phyloP scores from a whole-genome alignment of 805 yeast genomes.

The Candida schatavii region DNA sequence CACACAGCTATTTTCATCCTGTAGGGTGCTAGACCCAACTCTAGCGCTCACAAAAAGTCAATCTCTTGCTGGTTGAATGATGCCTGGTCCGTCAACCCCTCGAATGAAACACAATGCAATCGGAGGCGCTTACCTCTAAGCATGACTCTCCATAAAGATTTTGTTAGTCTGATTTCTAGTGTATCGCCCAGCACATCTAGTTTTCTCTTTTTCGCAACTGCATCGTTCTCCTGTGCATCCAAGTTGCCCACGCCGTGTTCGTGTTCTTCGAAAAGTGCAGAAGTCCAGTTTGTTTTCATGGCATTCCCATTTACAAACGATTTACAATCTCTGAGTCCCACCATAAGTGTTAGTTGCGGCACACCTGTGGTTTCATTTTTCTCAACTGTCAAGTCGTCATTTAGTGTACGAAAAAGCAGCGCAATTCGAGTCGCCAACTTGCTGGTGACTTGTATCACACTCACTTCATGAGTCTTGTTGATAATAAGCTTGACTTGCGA shows the following conservation, averaged over 20 bases:
- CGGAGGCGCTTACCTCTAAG: constrained; percentile 21
- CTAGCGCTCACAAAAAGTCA: constrained; percentile 11
- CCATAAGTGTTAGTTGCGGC: constrained; percentile 18
- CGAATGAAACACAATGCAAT: constrained; percentile 28
- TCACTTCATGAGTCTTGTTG: constrained; percentile 23
- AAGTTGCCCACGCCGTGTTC: background rate
- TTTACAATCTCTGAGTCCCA: constrained; percentile 26
- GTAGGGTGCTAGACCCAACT: too few species aligned
- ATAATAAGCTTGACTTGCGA: constrained; percentile 33
- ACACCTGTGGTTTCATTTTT: constrained; percentile 16
- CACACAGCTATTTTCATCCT: too few species aligned
- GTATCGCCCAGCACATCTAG: constrained; percentile 27
- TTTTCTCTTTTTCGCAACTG: constrained; percentile 12
- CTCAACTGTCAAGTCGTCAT: constrained; percentile 13
- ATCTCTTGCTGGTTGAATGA: constrained; percentile 7
- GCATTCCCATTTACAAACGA: constrained; percentile 33
- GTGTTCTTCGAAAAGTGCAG: constrained; percentile 20
- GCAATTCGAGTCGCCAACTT: constrained; percentile 19
- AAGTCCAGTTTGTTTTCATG: constrained; percentile 32
- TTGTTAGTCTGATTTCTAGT: constrained; percentile 40
- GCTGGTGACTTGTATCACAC: constrained; percentile 25
- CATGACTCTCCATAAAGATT: constrained; percentile 42
- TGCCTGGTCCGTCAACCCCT: constrained; percentile 26
- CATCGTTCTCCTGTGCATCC: background rate
- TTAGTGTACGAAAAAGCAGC: constrained; percentile 19